Conservation (phyloP, 2,329 filamentous ascomycete species). For the Nigrograna mackinnonii region DNA sequence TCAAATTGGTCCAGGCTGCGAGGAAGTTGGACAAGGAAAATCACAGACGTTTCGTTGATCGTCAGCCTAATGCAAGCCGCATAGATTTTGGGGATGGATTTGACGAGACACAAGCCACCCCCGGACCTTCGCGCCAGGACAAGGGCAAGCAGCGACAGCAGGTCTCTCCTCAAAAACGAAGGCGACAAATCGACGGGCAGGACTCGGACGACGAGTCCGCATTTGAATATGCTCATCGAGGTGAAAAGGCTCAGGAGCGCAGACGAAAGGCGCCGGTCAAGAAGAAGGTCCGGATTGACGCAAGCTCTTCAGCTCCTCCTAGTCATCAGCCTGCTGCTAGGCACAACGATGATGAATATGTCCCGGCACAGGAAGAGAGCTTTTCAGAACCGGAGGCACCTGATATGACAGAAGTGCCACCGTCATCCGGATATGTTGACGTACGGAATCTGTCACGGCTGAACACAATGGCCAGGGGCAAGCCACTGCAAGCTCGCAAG, state of each 20-base stretch:
- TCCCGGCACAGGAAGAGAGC: constrained; percentile 18
- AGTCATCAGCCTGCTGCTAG: constrained; percentile 28
- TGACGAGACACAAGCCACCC: constrained; percentile 27
- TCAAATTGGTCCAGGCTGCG: constrained; percentile 20
- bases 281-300: constrained; percentile 28
- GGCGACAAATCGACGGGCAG: constrained; percentile 31
- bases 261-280: constrained; percentile 37
- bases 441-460: constrained; percentile 20
- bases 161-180: constrained; percentile 19
- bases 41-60: constrained; percentile 39
- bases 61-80: constrained; percentile 41
- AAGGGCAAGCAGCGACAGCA: constrained; percentile 29
- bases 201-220: constrained; percentile 45
- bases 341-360: constrained; percentile 3
- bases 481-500: constrained; percentile 11
- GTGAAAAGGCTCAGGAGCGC: constrained; percentile 34
- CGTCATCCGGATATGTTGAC: constrained; percentile 15
- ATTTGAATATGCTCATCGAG: constrained; percentile 47
- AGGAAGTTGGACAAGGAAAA: constrained; percentile 38
- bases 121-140: constrained; percentile 20
- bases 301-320: constrained; percentile 25
- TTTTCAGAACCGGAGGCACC: constrained; percentile 26
- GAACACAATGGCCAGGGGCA: constrained; percentile 11
- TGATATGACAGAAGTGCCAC: constrained; percentile 28
- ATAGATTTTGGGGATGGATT: constrained; percentile 44